Evolutionary conservation across 306 rosid species (phyloP).

Genomic region (Citrullus colocynthis): DNA sequence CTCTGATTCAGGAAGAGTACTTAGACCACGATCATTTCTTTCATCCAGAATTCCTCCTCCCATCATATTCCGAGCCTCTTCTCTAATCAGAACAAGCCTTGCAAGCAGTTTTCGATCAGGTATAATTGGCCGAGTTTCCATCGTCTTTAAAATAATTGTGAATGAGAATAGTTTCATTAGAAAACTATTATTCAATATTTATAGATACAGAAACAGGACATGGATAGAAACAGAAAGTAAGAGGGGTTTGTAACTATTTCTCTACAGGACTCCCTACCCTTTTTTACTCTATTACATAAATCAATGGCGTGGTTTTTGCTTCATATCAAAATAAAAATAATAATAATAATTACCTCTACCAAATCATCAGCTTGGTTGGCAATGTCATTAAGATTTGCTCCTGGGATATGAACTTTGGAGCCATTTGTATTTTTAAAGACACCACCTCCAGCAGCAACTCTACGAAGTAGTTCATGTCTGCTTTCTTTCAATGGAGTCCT

Average conservation of each 20-base stretch:
- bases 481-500: slow-evolving; percentile 85
- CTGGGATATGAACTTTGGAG: slow-evolving; percentile 66
- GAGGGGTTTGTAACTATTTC: no score
- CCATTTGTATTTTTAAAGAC: slow-evolving; percentile 49
- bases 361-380: slow-evolving; percentile 97
- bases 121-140: slow-evolving; percentile 85
- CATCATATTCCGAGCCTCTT: slow-evolving; percentile 97
- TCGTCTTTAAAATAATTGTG: slow-evolving; percentile 39
- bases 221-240: no score
- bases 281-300: no score
- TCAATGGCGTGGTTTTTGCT: no score
- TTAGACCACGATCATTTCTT: slow-evolving; percentile 80
- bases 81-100: slow-evolving; percentile 93
- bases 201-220: no score
- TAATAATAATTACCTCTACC: slow-evolving; percentile 49
- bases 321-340: no score
- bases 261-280: no score
- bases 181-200: not conserved
- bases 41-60: slow-evolving; percentile 91
- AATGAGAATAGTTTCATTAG: slow-evolving; percentile 8
- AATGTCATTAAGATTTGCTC: slow-evolving; percentile 78
- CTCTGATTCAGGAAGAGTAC: slow-evolving; percentile 88
- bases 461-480: slow-evolving; percentile 70
- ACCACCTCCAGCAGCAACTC: slow-evolving; percentile 95
- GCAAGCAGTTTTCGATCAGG: slow-evolving; percentile 89